phyloP scores from a whole-genome alignment of 331 rosid species.

The Quercus tomentella region DNA sequence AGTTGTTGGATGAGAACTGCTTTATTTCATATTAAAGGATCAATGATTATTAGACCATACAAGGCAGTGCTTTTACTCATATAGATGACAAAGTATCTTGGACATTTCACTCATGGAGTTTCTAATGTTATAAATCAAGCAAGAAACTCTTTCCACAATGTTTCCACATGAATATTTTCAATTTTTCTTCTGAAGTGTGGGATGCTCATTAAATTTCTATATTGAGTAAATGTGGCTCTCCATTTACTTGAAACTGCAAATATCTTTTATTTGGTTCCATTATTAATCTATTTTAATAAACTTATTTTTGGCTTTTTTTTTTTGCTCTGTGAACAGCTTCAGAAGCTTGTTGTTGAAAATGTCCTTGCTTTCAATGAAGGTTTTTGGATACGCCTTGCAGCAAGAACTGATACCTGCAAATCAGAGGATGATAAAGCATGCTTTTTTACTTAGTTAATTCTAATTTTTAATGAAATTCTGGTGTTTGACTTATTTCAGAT shows the following conservation, averaged over 20 bases:
- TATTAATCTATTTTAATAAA: background rate
- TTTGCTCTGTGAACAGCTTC: constrained; percentile 58
- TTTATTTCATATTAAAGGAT: background rate
- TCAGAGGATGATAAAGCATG: constrained; percentile 92
- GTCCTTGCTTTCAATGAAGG: constrained; percentile 76
- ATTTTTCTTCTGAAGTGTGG: background rate
- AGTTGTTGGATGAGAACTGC: background rate
- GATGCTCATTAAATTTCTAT: background rate
- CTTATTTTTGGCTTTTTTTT: constrained; percentile 6
- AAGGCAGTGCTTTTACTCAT: background rate
- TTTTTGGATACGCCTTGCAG: constrained; percentile 91
- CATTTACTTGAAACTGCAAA: background rate
- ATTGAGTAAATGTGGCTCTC: background rate
- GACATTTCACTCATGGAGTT: background rate
- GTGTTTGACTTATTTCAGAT: constrained; percentile 7
- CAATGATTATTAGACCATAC: background rate
- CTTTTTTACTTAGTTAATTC: constrained; percentile 29
- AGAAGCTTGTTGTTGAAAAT: constrained; percentile 78
- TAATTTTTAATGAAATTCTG: constrained; percentile 8
- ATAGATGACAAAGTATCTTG: background rate
- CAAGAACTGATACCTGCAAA: constrained; percentile 86
- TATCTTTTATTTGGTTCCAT: constrained; percentile 4
- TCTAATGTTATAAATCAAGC: background rate
- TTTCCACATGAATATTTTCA: background rate
- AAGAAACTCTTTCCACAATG: background rate